These are phyloP conservation scores for Coemansia sp. DNA, from an alignment of 192 early-diverging fungal genomes.

Conservation along the genomic window DNA sequence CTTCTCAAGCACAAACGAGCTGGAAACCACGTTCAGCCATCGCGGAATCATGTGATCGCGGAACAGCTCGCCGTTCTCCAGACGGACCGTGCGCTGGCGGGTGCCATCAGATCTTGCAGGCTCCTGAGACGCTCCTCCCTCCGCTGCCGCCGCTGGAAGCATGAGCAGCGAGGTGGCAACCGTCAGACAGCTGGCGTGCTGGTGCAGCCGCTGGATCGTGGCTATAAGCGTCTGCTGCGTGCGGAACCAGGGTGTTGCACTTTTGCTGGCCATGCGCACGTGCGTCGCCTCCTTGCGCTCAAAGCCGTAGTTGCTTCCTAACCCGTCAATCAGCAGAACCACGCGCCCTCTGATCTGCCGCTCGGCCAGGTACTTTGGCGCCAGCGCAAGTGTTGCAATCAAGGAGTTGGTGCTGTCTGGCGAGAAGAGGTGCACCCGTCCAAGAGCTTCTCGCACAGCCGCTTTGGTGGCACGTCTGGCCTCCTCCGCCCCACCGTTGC, in stretches of 20 bases:
- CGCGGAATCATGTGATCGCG: slow-evolving; percentile 48
- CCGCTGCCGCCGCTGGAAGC: slow-evolving; percentile 16
- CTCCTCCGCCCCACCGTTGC: slow-evolving; percentile 19
- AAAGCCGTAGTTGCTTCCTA: slow-evolving; percentile 28
- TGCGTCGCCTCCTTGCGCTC: slow-evolving; percentile 26
- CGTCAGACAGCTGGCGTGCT: slow-evolving; percentile 17
- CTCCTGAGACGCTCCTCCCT: slow-evolving; percentile 6
- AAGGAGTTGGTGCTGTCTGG: slow-evolving; percentile 22
- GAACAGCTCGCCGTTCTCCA: slow-evolving; percentile 10
- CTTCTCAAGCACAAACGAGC: slow-evolving; percentile 36
- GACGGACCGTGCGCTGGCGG: slow-evolving; percentile 11
- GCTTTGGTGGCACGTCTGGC: not conserved
- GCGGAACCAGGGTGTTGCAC: slow-evolving; percentile 44
- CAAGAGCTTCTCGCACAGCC: slow-evolving; percentile 6
- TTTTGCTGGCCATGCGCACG: slow-evolving; percentile 20
- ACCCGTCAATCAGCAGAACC: slow-evolving; percentile 26
- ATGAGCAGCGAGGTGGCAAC: slow-evolving; percentile 32
- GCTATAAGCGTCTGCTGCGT: slow-evolving; percentile 44
- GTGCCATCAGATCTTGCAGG: not conserved
- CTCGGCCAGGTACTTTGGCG: slow-evolving; percentile 15
- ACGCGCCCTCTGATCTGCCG: not conserved
- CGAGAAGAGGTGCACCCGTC: slow-evolving; percentile 32
- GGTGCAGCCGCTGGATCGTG: slow-evolving; percentile 24
- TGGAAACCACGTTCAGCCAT: slow-evolving; percentile 26
- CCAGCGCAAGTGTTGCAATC: slow-evolving; percentile 41